Conservation (phyloP, 2,329 filamentous ascomycete species). For the Cryphonectria japonica region DNA sequence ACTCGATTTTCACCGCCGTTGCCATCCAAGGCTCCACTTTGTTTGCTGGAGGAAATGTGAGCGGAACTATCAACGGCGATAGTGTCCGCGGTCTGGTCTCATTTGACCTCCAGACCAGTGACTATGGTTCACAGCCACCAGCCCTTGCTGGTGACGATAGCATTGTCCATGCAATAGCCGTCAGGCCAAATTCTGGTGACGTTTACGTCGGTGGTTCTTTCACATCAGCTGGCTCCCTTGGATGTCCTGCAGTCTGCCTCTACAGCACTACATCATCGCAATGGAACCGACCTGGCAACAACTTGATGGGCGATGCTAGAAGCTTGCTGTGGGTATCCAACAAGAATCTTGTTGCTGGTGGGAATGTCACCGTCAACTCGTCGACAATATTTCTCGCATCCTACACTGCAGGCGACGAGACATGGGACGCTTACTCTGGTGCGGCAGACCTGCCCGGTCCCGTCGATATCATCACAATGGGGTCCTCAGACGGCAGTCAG, state of each 20-base stretch:
- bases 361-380: constrained; percentile 71
- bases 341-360: constrained; percentile 74
- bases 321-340: constrained; percentile 76
- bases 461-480: constrained; percentile 74
- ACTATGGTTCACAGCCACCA: constrained; percentile 74
- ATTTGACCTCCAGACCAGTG: constrained; percentile 72
- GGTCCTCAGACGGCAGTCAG: constrained; percentile 70
- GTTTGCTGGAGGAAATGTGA: constrained; percentile 81
- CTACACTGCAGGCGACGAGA: constrained; percentile 70
- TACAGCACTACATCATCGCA: constrained; percentile 72
- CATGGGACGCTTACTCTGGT: constrained; percentile 67
- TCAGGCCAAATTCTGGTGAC: constrained; percentile 70
- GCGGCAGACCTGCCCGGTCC: constrained; percentile 75
- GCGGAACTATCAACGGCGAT: constrained; percentile 67
- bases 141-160: constrained; percentile 71
- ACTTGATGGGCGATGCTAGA: constrained; percentile 71
- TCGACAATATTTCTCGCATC: constrained; percentile 70
- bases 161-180: constrained; percentile 75
- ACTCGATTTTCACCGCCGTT: constrained; percentile 77
- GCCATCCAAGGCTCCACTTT: constrained; percentile 69
- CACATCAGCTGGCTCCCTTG: constrained; percentile 77
- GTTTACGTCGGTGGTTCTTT: constrained; percentile 90
- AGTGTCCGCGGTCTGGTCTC: constrained; percentile 74
- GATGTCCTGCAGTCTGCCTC: constrained; percentile 80
- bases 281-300: constrained; percentile 80